These are phyloP conservation scores for Pterocarpus macrocarpus DNA, from an alignment of 306 rosid genomes.

Conservation along the genomic window DNA sequence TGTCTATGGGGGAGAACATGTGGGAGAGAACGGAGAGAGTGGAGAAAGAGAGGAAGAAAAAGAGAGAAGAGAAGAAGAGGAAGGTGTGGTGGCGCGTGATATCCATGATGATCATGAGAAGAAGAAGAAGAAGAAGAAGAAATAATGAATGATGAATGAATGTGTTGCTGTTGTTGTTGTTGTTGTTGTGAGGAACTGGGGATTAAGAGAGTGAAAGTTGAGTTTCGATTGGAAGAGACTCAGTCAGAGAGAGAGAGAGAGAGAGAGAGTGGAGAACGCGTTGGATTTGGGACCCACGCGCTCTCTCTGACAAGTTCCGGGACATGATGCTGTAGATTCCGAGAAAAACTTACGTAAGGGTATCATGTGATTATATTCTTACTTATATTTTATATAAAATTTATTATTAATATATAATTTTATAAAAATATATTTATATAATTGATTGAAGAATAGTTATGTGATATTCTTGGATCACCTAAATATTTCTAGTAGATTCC, in stretches of 20 bases:
- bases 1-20: conserved; percentile 79
- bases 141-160: neutral
- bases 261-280: neutral
- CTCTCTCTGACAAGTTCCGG: neutral
- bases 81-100: conserved; percentile 14
- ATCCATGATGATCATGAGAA: neutral
- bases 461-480: too few species aligned
- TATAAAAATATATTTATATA: too few species aligned
- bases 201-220: neutral
- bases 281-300: conserved; percentile 9
- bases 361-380: too few species aligned
- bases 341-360: too few species aligned
- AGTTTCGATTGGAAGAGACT: neutral
- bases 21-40: conserved; percentile 48
- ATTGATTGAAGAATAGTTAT: too few species aligned
- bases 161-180: too few species aligned
- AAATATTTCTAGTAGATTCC: too few species aligned
- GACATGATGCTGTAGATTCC: neutral
- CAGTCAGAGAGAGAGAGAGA: neutral
- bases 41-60: conserved; percentile 43
- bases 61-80: conserved; percentile 27
- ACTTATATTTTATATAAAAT: too few species aligned
- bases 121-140: neutral
- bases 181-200: too few species aligned
- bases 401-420: too few species aligned